phyloP scores from a whole-genome alignment of 495 filamentous ascomycete species.

The Ascobolus immersus region DNA sequence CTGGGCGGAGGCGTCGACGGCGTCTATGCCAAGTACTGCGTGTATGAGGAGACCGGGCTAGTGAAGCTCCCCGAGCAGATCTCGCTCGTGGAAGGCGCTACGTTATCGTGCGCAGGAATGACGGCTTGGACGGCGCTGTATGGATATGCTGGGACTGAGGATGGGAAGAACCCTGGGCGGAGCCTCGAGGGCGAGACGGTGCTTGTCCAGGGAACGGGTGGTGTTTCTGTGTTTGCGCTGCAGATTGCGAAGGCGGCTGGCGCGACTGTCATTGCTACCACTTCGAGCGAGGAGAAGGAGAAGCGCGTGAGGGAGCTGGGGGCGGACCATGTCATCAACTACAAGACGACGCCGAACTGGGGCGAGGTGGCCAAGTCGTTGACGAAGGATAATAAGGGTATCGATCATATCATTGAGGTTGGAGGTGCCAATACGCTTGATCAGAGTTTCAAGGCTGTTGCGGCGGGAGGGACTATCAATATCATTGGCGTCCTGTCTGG shows the following conservation, averaged over 20 bases:
- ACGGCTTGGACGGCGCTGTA: constrained; percentile 21
- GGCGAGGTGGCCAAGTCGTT: constrained; percentile 31
- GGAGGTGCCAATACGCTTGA: constrained; percentile 9
- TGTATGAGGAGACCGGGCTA: constrained; percentile 13
- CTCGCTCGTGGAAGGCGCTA: constrained; percentile 8
- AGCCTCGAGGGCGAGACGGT: constrained; percentile 15
- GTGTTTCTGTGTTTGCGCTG: constrained; percentile 17
- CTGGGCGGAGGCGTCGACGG: constrained; percentile 11
- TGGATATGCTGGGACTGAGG: constrained; percentile 7
- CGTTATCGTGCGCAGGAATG: constrained; percentile 12
- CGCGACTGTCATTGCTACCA: constrained; percentile 21
- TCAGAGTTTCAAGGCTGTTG: constrained; percentile 1
- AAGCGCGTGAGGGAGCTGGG: constrained; percentile 19
- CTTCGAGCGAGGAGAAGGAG: constrained; percentile 16
- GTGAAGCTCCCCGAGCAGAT: constrained; percentile 10
- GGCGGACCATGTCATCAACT: constrained; percentile 31
- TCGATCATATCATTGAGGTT: constrained; percentile 34
- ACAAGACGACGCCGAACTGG: constrained; percentile 35
- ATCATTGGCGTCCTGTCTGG: not conserved
- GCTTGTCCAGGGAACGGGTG: constrained; percentile 17
- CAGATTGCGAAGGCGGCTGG: constrained; percentile 19
- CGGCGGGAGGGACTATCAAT: not conserved
- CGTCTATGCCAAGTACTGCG: constrained; percentile 6
- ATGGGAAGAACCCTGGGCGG: too few species aligned
- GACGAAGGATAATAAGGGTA: constrained; percentile 25